A percentile compares a stretch with the other conserved stretches of the same genome.
phyloP scores from a whole-genome alignment of 164 flowering plant genomes.

The grape (Vitis vinifera) region ASM3070453v1 NC_081818.1:27329001-27329500 shows the following conservation, averaged over 20 bases:
- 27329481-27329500: slow-evolving; percentile 2
- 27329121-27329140: slow-evolving; percentile 3
- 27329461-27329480: slow-evolving; percentile 4
- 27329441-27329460: background rate
- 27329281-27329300: slow-evolving; percentile 3
- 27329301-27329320: slow-evolving; percentile 9
- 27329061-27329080: slow-evolving; percentile 6
- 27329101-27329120: slow-evolving; percentile 5
- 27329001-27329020: slow-evolving; percentile 1
- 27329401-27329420: slow-evolving; percentile 2
- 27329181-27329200: background rate
- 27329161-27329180: slow-evolving; percentile 1
- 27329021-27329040: slow-evolving; percentile 11
- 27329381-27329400: background rate
- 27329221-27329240: slow-evolving; percentile 5
- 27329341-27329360: slow-evolving; percentile 3
- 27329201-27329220: slow-evolving; percentile 14
- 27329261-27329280: slow-evolving; percentile 4
- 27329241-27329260: slow-evolving; percentile 4
- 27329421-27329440: background rate
- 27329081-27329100: slow-evolving; percentile 5
- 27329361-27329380: slow-evolving; percentile 9
- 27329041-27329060: slow-evolving; percentile 4
- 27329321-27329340: slow-evolving; percentile 12
- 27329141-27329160: background rate